phyloP scores from a whole-genome alignment of 1,284 basidiomycete species.

The Inonotus hispidus region DNA sequence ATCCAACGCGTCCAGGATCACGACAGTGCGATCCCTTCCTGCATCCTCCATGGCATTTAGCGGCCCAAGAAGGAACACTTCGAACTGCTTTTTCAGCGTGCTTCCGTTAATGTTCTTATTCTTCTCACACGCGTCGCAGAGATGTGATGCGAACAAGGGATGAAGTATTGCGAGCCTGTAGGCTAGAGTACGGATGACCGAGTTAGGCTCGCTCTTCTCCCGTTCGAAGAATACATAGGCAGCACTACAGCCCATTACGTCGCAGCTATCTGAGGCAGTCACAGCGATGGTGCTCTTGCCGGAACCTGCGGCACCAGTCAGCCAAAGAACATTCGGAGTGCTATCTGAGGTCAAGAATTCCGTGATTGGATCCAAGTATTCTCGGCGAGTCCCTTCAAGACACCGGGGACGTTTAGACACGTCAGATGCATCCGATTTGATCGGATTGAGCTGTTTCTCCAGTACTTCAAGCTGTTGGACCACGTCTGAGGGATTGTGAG shows the following conservation, averaged over 20 bases:
- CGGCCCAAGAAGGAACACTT: background rate
- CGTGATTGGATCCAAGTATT: background rate
- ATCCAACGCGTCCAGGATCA: background rate
- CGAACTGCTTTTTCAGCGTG: background rate
- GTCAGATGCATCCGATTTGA: background rate
- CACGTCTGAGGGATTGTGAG: too few species aligned
- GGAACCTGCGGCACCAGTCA: background rate
- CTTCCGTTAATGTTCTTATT: background rate
- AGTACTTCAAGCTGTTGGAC: too few species aligned
- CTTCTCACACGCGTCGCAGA: background rate
- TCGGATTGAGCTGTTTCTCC: too few species aligned
- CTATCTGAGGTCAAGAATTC: background rate
- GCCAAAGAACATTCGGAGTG: background rate
- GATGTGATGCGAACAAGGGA: background rate
- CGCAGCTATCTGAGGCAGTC: background rate
- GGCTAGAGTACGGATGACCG: background rate
- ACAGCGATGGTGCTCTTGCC: constrained; percentile 4
- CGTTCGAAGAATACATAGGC: background rate
- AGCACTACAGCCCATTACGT: background rate
- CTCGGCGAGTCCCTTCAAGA: background rate
- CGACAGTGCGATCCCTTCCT: background rate
- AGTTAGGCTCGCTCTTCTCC: background rate
- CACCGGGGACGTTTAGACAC: background rate
- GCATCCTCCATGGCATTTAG: background rate
- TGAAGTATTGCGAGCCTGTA: background rate